Percentiles rank a stretch among this genome's conserved stretches.
phyloP scores from a whole-genome alignment of 108 stramenopile genomes.

The Cyclotella choctawhatcheeana region DNA sequence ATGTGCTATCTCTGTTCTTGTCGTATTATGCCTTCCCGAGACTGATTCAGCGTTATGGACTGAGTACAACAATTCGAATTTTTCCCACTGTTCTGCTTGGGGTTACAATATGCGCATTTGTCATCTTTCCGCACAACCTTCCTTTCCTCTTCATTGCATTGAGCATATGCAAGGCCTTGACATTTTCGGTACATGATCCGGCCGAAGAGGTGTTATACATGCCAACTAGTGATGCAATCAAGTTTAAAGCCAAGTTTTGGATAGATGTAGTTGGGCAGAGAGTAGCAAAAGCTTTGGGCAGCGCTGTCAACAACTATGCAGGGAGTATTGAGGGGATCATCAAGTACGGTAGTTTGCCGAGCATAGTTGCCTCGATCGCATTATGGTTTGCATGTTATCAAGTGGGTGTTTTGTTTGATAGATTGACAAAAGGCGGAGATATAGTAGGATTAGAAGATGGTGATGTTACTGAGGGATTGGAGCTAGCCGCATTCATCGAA shows the following conservation, averaged over 20 bases:
- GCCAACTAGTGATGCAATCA: slow-evolving; percentile 86
- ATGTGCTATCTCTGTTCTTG: slow-evolving; percentile 79
- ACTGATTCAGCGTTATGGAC: slow-evolving; percentile 74
- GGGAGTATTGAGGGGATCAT: slow-evolving; percentile 78
- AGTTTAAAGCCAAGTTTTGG: slow-evolving; percentile 90
- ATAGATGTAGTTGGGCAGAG: slow-evolving; percentile 91
- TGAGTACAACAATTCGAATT: slow-evolving; percentile 77
- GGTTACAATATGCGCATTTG: slow-evolving; percentile 74
- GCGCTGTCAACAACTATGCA: slow-evolving; percentile 74
- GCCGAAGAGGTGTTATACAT: slow-evolving; percentile 92
- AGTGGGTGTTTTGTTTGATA: slow-evolving; percentile 78
- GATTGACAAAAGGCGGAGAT: slow-evolving; percentile 56
- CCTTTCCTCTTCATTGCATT: slow-evolving; percentile 81
- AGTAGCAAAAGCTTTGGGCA: slow-evolving; percentile 84
- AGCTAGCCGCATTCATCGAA: slow-evolving; percentile 11
- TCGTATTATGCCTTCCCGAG: slow-evolving; percentile 84
- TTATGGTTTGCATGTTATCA: slow-evolving; percentile 77
- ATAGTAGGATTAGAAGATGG: slow-evolving; percentile 61
- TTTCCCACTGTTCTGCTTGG: slow-evolving; percentile 85
- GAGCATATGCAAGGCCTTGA: slow-evolving; percentile 91
- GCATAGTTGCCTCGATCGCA: slow-evolving; percentile 66
- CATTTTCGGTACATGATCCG: slow-evolving; percentile 93
- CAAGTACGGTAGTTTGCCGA: slow-evolving; percentile 71
- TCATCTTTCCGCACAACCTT: slow-evolving; percentile 76
- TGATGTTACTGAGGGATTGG: slow-evolving; percentile 6